A percentile compares a stretch with the other conserved stretches of the same genome.
Evolutionary conservation across 306 rosid species (phyloP).

Genomic region (Senna siamea): DNA sequence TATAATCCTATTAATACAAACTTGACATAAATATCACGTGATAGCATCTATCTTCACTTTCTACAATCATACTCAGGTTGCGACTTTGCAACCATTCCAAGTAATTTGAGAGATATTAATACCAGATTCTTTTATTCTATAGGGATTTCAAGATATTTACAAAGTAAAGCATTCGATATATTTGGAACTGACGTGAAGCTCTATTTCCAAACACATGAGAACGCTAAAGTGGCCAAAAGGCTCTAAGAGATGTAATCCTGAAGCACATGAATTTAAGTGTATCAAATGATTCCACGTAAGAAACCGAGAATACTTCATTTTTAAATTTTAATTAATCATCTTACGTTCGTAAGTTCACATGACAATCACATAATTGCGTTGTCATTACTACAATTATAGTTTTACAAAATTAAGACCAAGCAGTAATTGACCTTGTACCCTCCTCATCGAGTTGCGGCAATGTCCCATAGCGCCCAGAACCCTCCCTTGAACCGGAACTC

Average conservation of each 20-base stretch:
- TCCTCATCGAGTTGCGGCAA: conserved; percentile 59
- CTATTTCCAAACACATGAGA: not conserved
- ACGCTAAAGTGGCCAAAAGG: conserved; percentile 6
- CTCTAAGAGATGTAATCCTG: not conserved
- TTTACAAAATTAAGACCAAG: not conserved
- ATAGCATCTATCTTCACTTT: conserved; percentile 21
- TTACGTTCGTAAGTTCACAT: not conserved
- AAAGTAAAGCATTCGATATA: conserved; percentile 1
- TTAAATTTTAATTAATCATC: conserved; percentile 7
- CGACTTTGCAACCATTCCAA: conserved; percentile 1
- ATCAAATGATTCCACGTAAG: conserved; percentile 25
- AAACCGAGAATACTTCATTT: conserved; percentile 3
- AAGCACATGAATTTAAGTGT: conserved; percentile 2
- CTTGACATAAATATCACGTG: not conserved
- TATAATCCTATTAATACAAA: conserved; percentile 2
- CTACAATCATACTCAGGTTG: not conserved
- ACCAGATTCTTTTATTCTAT: not conserved
- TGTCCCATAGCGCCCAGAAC: conserved; percentile 53
- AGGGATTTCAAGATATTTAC: conserved; percentile 21
- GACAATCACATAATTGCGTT: not conserved
- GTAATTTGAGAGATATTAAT: conserved; percentile 18
- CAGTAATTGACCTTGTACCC: conserved; percentile 54
- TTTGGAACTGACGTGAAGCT: conserved; percentile 10
- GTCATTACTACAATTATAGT: not conserved
- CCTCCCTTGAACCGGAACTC: conserved; percentile 55